A percentile compares a stretch with the other conserved stretches of the same genome.
These are phyloP conservation scores for Fusarium transvaalense DNA, from an alignment of 2,329 filamentous ascomycete genomes.

Conservation along the genomic window DNA sequence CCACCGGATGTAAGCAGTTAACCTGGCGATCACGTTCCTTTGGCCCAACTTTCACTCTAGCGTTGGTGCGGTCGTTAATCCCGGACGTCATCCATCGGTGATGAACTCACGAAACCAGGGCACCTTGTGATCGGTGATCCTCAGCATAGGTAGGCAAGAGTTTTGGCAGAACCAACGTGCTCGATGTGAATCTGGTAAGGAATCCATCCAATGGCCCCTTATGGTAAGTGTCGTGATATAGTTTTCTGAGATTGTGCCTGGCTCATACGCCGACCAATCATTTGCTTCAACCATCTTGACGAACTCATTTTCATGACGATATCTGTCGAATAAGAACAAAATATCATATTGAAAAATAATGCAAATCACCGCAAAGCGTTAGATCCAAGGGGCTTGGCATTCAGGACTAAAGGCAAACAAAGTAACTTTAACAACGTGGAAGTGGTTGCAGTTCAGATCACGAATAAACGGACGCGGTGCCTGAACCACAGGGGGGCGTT, in stretches of 20 bases:
- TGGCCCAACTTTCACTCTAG: constrained; percentile 3
- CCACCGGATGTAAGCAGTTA: constrained; percentile 4
- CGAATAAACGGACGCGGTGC: constrained; percentile 22
- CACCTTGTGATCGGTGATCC: constrained; percentile 4
- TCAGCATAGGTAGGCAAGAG: background rate
- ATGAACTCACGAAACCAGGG: background rate
- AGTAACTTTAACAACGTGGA: constrained; percentile 27
- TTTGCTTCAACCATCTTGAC: background rate
- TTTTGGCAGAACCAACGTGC: background rate
- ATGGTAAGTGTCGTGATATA: constrained; percentile 18
- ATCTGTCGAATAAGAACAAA: constrained; percentile 6
- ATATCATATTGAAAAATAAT: background rate
- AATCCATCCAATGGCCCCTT: constrained; percentile 14
- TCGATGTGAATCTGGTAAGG: constrained; percentile 14
- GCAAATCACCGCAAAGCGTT: constrained; percentile 25
- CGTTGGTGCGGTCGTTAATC: constrained; percentile 1
- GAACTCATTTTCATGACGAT: constrained; percentile 5
- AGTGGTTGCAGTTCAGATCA: constrained; percentile 15
- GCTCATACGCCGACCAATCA: constrained; percentile 7
- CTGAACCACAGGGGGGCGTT: constrained; percentile 1
- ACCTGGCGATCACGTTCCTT: constrained; percentile 35
- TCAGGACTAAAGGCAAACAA: constrained; percentile 25
- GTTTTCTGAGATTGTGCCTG: constrained; percentile 20
- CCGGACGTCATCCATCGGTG: constrained; percentile 20
- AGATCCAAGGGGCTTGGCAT: constrained; percentile 32